Percentiles rank a stretch among this genome's conserved stretches.
These are phyloP conservation scores for Suillus subalutaceus DNA, from an alignment of 768 basidiomycete genomes.

Conservation along the genomic window DNA sequence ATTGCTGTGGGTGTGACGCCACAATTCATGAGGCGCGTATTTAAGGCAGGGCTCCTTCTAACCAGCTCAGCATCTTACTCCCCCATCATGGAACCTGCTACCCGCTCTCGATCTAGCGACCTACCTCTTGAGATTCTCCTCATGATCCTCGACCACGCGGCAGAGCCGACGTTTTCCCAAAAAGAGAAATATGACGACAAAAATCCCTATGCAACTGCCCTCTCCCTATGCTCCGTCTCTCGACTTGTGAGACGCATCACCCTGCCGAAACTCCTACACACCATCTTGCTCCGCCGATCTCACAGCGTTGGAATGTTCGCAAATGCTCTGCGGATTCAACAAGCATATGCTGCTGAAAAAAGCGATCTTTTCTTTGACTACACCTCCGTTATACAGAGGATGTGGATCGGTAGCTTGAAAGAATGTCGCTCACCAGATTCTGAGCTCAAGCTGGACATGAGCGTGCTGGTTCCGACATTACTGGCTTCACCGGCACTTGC, in stretches of 20 bases:
- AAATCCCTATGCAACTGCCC: constrained; percentile 25
- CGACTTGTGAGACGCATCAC: constrained; percentile 31
- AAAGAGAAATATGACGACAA: neutral
- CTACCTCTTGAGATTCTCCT: constrained; percentile 37
- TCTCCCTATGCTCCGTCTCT: constrained; percentile 38
- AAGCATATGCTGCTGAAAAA: too few relatives aligned
- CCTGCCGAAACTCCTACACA: constrained; percentile 28
- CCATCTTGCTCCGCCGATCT: neutral
- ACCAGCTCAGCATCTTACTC: neutral
- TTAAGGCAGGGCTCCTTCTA: neutral
- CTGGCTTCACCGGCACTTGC: neutral
- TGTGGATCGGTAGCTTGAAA: neutral
- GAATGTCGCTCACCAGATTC: too few relatives aligned
- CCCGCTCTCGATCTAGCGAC: too few relatives aligned
- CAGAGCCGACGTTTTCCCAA: constrained; percentile 22
- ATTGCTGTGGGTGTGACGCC: too few relatives aligned
- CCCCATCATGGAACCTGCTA: constrained; percentile 9
- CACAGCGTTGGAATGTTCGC: too few relatives aligned
- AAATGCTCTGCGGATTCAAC: too few relatives aligned
- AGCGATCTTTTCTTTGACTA: too few relatives aligned
- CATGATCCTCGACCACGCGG: constrained; percentile 36
- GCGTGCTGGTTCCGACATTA: neutral
- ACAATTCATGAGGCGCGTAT: too few relatives aligned
- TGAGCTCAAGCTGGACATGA: neutral
- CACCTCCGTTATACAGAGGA: neutral